A percentile compares a stretch with the other conserved stretches of the same genome.
Conservation (phyloP, 257 asterid species). For the Handroanthus guayacan region DNA sequence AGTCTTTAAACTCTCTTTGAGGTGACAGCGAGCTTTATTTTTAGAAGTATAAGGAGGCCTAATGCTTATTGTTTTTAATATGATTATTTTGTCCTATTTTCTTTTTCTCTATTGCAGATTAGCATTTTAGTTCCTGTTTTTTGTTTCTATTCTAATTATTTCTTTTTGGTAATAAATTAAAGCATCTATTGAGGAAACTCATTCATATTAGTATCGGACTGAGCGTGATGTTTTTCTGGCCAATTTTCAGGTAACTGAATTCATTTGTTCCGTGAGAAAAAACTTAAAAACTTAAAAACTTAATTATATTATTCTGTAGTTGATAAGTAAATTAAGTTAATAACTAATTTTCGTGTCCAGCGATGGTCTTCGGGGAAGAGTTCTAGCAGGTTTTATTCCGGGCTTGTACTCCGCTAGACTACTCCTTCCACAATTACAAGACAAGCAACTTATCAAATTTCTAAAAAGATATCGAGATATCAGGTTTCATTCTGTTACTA, state of each 20-base stretch:
- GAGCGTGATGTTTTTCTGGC: constrained; percentile 74
- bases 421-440: neutral
- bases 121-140: neutral
- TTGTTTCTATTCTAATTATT: neutral
- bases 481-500: neutral
- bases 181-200: constrained; percentile 61
- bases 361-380: neutral
- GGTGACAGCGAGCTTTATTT: too few species aligned
- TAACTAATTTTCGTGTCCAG: neutral
- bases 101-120: neutral
- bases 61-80: too few species aligned
- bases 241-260: constrained; percentile 63
- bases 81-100: neutral
- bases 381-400: constrained; percentile 30
- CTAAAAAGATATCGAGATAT: neutral
- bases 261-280: too few species aligned
- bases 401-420: neutral
- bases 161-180: neutral
- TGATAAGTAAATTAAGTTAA: neutral
- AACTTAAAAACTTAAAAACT: too few species aligned
- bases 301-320: neutral
- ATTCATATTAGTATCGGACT: constrained; percentile 58
- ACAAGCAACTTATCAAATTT: neutral
- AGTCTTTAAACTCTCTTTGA: too few species aligned
- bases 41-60: too few species aligned